phyloP scores from a whole-genome alignment of 306 rosid species.

The Glycine latifolia region DNA sequence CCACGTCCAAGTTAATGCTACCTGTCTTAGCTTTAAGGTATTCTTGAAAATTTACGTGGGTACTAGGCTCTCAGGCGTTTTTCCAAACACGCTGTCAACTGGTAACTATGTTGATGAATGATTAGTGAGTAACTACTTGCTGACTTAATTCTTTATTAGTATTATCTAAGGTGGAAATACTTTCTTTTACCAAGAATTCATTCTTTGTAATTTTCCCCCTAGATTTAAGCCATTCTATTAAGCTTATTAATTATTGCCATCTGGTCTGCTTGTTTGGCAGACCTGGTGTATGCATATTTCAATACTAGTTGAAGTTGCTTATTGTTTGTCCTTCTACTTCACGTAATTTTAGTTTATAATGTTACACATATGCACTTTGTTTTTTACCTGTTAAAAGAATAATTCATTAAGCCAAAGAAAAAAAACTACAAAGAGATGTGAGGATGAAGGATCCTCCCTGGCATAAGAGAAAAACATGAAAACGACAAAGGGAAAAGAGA shows the following conservation, averaged over 20 bases:
- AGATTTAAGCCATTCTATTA: not conserved
- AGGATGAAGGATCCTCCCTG: not conserved
- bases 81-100: no score
- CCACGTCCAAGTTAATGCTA: no score
- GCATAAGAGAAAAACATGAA: conserved; percentile 15
- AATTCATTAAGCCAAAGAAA: not conserved
- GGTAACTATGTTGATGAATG: not conserved
- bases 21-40: no score
- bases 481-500: not conserved
- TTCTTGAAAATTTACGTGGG: no score
- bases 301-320: conserved; percentile 10
- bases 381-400: not conserved
- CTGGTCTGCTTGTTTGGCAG: conserved; percentile 10
- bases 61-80: no score
- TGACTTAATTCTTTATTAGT: not conserved
- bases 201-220: conserved; percentile 12
- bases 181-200: conserved; percentile 1
- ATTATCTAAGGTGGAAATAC: not conserved
- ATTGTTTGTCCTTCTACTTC: conserved; percentile 12
- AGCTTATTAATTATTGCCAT: not conserved
- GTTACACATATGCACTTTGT: not conserved
- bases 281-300: not conserved
- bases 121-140: not conserved
- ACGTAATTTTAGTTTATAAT: not conserved
- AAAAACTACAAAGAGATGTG: conserved; percentile 4